Conservation (phyloP, 371 early-diverging fungal species). For the Apophysomyces elegans region DNA sequence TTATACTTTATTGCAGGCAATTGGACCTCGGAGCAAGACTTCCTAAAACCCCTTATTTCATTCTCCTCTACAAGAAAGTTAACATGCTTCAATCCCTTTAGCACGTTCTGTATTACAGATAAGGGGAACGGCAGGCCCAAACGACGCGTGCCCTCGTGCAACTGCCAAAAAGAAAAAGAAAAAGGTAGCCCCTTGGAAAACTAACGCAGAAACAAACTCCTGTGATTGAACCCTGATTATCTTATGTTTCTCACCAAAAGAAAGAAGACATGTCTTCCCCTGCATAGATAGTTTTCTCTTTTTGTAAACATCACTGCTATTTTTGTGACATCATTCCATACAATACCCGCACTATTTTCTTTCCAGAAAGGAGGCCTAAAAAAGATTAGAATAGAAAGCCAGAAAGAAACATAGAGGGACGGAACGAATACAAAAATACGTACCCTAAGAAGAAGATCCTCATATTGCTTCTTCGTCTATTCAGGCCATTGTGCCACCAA, state of each 20-base stretch:
- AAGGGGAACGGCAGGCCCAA: neutral
- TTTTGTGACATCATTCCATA: slow-evolving; percentile 15
- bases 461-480: no score
- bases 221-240: slow-evolving; percentile 11
- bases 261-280: slow-evolving; percentile 5
- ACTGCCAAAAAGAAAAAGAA: neutral
- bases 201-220: slow-evolving; percentile 6
- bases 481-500: neutral
- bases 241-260: no score
- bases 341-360: slow-evolving; percentile 10
- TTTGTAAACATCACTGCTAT: slow-evolving; percentile 11
- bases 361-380: slow-evolving; percentile 2
- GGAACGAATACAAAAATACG: neutral
- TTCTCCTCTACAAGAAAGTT: slow-evolving; percentile 8
- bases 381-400: neutral
- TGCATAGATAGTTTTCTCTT: slow-evolving; percentile 11
- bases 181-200: neutral
- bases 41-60: slow-evolving; percentile 5
- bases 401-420: neutral
- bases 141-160: slow-evolving; percentile 12
- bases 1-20: neutral
- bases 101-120: slow-evolving; percentile 8
- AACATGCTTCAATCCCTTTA: slow-evolving; percentile 7
- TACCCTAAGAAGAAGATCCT: no score
- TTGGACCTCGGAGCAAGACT: slow-evolving; percentile 1